phyloP scores from a whole-genome alignment of 257 asterid species.

The Rhazya stricta region DNA sequence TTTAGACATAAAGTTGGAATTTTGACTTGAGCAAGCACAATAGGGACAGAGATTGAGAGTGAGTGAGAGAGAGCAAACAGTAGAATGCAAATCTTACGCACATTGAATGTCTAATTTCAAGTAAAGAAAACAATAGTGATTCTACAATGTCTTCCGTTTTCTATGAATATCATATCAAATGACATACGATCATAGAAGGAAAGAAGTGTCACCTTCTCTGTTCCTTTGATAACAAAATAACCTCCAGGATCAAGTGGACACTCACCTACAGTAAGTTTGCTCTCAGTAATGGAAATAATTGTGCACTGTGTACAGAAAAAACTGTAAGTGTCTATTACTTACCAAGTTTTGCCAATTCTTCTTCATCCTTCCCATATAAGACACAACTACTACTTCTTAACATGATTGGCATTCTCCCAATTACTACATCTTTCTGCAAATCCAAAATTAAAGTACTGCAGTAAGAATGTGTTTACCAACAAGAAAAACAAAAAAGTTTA shows the following conservation, averaged over 20 bases:
- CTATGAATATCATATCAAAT: background rate
- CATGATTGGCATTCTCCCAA: constrained; percentile 96
- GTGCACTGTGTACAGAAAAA: background rate
- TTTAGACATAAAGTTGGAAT: background rate
- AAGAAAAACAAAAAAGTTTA: background rate
- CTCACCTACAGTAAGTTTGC: constrained; percentile 48
- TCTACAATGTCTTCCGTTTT: background rate
- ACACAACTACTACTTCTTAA: constrained; percentile 67
- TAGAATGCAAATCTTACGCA: background rate
- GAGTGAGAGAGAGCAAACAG: background rate
- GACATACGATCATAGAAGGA: constrained; percentile 12
- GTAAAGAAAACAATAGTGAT: background rate
- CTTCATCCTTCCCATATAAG: constrained; percentile 78
- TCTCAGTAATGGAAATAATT: background rate
- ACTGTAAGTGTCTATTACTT: constrained; percentile 12
- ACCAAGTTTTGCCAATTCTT: constrained; percentile 79
- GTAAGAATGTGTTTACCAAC: background rate
- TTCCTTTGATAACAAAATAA: constrained; percentile 83
- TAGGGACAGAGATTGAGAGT: background rate
- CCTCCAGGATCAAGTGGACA: constrained; percentile 99
- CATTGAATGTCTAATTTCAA: background rate
- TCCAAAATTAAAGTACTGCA: constrained; percentile 9
- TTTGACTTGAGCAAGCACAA: background rate
- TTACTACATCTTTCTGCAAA: constrained; percentile 39
- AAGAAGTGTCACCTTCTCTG: constrained; percentile 63